Percentiles rank a stretch among this genome's conserved stretches.
Evolutionary conservation across 78 protist genomes (phyloP).

Genomic region (Chrysochromulina parva): DNA sequence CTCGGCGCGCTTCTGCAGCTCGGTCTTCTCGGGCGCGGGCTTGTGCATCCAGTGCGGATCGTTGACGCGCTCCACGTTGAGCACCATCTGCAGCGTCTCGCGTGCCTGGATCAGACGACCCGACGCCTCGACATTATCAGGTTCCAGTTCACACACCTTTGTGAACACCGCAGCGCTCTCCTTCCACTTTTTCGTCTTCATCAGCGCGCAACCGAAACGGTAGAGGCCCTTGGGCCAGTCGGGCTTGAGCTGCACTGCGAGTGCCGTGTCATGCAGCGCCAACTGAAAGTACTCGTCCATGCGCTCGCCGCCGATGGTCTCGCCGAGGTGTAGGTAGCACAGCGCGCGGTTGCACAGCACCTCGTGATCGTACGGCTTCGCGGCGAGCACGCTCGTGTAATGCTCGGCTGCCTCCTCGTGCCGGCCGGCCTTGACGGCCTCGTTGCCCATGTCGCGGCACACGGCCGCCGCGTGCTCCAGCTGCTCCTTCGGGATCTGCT

Average conservation of each 20-base stretch:
- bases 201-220: slow-evolving; percentile 10
- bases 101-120: slow-evolving; percentile 12
- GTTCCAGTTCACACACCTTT: slow-evolving; percentile 14
- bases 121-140: neutral
- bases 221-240: neutral
- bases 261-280: slow-evolving; percentile 4
- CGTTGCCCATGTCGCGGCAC: neutral
- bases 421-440: slow-evolving; percentile 5
- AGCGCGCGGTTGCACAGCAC: slow-evolving; percentile 8
- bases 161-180: neutral
- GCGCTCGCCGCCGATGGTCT: neutral
- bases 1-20: neutral
- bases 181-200: neutral
- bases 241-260: neutral
- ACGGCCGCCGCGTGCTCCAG: neutral
- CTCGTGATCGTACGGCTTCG: slow-evolving; percentile 3
- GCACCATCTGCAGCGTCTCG: slow-evolving; percentile 1
- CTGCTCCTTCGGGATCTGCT: neutral
- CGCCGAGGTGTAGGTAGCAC: neutral
- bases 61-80: neutral
- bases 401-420: slow-evolving; percentile 15
- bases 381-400: neutral
- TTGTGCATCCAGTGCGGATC: slow-evolving; percentile 12
- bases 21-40: neutral
- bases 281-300: neutral